Percentiles rank a stretch among this genome's conserved stretches.
These are phyloP conservation scores for Caloboletus firmus DNA, from an alignment of 1,284 basidiomycete species.

Conservation along the genomic window DNA sequence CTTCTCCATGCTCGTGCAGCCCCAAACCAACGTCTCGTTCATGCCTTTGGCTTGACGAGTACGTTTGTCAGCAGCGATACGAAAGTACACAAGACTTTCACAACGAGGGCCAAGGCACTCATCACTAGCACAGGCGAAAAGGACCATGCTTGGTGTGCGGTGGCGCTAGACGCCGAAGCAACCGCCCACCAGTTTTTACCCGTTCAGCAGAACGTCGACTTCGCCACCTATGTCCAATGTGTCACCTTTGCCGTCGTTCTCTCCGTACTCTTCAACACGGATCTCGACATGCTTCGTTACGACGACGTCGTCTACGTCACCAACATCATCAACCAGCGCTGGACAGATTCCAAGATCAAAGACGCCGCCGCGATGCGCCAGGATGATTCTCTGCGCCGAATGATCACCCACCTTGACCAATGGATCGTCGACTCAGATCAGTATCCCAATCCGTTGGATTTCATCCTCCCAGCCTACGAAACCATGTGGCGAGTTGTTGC, in stretches of 20 bases:
- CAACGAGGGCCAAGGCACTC: slow-evolving; percentile 21
- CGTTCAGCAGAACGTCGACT: slow-evolving; percentile 20
- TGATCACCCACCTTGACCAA: slow-evolving; percentile 33
- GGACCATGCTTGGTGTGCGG: slow-evolving; percentile 13
- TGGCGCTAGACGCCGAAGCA: slow-evolving; percentile 32
- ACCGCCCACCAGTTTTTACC: slow-evolving; percentile 20
- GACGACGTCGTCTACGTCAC: slow-evolving; percentile 41
- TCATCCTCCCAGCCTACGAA: slow-evolving; percentile 58
- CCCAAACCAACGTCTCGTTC: slow-evolving; percentile 45
- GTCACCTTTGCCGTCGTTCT: slow-evolving; percentile 47
- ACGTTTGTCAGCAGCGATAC: slow-evolving; percentile 46
- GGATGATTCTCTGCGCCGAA: slow-evolving; percentile 22
- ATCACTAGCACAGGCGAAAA: slow-evolving; percentile 8
- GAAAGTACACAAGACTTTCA: slow-evolving; percentile 35
- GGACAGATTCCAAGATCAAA: slow-evolving; percentile 37
- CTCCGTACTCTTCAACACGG: slow-evolving; percentile 40
- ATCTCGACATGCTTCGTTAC: slow-evolving; percentile 33
- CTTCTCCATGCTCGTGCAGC: slow-evolving; percentile 40
- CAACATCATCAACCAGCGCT: slow-evolving; percentile 42
- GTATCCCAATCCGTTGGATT: slow-evolving; percentile 49
- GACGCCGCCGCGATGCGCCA: slow-evolving; percentile 4
- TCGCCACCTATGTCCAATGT: slow-evolving; percentile 42
- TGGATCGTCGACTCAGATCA: slow-evolving; percentile 39
- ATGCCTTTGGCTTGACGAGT: slow-evolving; percentile 46
- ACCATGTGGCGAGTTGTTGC: slow-evolving; percentile 63